Evolutionary conservation across 495 filamentous ascomycete genomes (phyloP), one percentile per base, ranked within the genome.

Genomic region (Pyronema domesticum): DNA sequence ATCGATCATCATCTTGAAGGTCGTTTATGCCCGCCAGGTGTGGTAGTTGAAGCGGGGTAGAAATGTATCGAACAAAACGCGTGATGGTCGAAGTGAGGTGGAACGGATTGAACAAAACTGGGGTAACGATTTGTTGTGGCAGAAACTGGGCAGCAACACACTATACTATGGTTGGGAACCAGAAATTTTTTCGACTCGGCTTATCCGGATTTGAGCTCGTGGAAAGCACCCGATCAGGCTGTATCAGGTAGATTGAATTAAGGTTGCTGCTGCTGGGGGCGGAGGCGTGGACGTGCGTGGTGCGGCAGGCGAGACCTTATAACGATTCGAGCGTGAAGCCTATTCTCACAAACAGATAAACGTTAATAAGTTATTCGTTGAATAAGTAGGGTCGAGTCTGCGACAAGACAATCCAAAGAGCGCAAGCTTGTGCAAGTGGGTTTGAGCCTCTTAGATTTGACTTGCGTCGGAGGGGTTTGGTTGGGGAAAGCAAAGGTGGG

Each of bases 1-100:
- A 47, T 66, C 62, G 54, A 66, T 65, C 33, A 66, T 60, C 63
- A 66, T 66, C 40, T 42, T 66, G 59, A 58, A 54, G 34, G 48
- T 17, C 8, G 13, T 48, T 23, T 14, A 17, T 13, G 45, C 10
- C 14, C 19, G 11, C 11, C 45, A 48, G 14, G 45, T 48, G 45
- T 11, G 14, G 48, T 18, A 43, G n/a, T 48, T 13, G 3, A 18
- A 30, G n/a, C 8, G 45, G 19, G 19, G 4, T n/a, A 35, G 23
- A 51, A 17, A 1, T 47, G 45, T 17, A 47, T 47, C 18, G 39
- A 17, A 30, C 5, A 30, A 30, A 30, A 30, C 39, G 39, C 39
- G 11, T 17, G 39, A 42, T 42, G 11, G 39, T 42, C 39, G 39
- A 42, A 30, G 39, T 6, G 39, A 6, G 39, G 39, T 42, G 39